Evolutionary conservation across 768 basidiomycete species (phyloP), one percentile per base, ranked within the genome.

Genomic region (Boletus sensibilis): DNA sequence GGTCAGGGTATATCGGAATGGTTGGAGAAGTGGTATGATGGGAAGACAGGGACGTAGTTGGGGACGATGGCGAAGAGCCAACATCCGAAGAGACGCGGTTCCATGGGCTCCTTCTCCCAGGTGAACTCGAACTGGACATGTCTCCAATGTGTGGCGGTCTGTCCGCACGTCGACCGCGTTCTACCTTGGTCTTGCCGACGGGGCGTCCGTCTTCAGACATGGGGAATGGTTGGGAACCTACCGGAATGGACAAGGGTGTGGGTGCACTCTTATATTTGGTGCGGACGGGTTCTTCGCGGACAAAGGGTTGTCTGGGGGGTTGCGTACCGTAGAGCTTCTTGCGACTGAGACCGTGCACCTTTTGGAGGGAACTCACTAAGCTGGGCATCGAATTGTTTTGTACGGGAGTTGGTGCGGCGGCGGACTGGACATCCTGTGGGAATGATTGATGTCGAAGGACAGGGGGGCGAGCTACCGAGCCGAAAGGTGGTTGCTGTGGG

Each of bases 291-390:
- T 81, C 82, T 37, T 84, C 82, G 40, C 76, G 74, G 63, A 85
- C 75, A 63, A 85, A 85, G 0, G 85, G 82, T 38, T 73, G 67
- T 27, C 79, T 75, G 18, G 72, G 59, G 18, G 82, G 77, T 62
- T 83, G 82, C 11, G 78, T 52, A 12, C 81, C 79, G 55, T 86
- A 85, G 9, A 84, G 76, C 60, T 85, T 85, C 72, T 87, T 88
- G 73, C 87, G 86, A 9, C 83, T 86, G 45, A 89, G 64, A 3
- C 87, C 87, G 54, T 88, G 86, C 35, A 82, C 78, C 63, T 85
- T 82, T 68, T 88, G 84, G 16, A 88, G 75, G 23, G 83, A 84
- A 23, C 73, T 76, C 46, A 89, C 87, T 1, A 89, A 73, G 54
- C 77, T 84, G 5, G 79, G 82, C 21, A 71, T 70, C 8, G 67